A percentile compares a stretch with the other conserved stretches of the same genome.
Conservation (phyloP, 2,329 filamentous ascomycete genomes). For the Pseudopithomyces chartarum region DNA sequence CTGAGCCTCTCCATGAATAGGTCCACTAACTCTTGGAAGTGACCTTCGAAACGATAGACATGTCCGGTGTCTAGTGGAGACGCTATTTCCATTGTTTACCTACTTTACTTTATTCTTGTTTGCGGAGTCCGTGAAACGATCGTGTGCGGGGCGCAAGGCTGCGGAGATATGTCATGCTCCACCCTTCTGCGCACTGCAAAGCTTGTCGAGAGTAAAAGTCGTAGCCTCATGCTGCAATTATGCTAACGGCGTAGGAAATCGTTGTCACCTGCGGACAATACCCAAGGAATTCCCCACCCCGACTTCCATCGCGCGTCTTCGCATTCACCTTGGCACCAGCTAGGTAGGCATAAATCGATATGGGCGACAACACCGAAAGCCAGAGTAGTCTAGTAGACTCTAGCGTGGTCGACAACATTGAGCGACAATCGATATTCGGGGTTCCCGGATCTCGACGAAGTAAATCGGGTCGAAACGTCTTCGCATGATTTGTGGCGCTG, state of each 20-base stretch:
- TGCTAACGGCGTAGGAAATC: not conserved
- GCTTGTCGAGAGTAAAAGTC: not conserved
- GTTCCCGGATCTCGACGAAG: not conserved
- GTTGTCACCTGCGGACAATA: not conserved
- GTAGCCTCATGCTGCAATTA: not conserved
- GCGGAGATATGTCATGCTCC: not conserved
- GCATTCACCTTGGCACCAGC: not conserved
- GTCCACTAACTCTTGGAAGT: not conserved
- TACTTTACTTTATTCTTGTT: not conserved
- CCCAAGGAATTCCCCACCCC: not conserved
- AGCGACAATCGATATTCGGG: not conserved
- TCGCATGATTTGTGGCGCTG: slow-evolving; percentile 2
- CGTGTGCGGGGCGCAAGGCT: not conserved
- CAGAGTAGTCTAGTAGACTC: no score
- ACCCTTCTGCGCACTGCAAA: not conserved
- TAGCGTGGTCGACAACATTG: not conserved
- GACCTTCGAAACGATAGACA: not conserved
- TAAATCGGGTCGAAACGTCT: not conserved
- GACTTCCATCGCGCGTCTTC: not conserved
- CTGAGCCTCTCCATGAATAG: slow-evolving; percentile 1
- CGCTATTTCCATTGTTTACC: not conserved
- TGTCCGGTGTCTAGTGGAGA: not conserved
- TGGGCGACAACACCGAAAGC: not conserved
- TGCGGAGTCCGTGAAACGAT: slow-evolving; percentile 8
- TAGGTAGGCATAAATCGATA: not conserved